Conservation (phyloP, 257 asterid genomes). For the Primulina eburnea region DNA sequence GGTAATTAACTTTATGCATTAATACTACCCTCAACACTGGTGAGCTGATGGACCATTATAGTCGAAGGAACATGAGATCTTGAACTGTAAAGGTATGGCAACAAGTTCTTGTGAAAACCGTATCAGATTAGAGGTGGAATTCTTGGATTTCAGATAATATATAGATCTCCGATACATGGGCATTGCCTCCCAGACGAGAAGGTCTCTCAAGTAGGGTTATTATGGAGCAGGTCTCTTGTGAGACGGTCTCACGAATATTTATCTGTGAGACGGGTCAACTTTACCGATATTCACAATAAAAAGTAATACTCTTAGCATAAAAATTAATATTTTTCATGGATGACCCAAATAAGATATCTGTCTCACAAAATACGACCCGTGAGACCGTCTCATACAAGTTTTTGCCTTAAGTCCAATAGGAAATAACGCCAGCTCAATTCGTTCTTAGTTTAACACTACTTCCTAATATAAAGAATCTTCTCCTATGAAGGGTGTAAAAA, state of each 20-base stretch:
- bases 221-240: no score
- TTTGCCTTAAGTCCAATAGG: no score
- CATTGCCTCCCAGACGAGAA: neutral
- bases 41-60: conserved; percentile 39
- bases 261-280: no score
- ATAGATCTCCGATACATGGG: neutral
- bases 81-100: neutral
- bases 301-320: no score
- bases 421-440: conserved; percentile 55
- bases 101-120: conserved; percentile 17
- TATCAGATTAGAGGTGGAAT: neutral
- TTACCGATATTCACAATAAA: no score
- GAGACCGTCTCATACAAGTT: no score
- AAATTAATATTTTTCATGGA: no score
- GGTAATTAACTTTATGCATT: conserved; percentile 24
- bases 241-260: no score
- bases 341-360: no score
- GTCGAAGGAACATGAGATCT: conserved; percentile 33
- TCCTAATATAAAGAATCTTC: conserved; percentile 5
- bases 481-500: conserved; percentile 20
- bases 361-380: no score
- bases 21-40: conserved; percentile 31
- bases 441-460: conserved; percentile 20
- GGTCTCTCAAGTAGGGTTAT: no score
- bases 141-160: neutral